A percentile compares a stretch with the other conserved stretches of the same genome.
phyloP scores from a whole-genome alignment of 495 filamentous ascomycete species.

The Penicillium goetzii region DNA sequence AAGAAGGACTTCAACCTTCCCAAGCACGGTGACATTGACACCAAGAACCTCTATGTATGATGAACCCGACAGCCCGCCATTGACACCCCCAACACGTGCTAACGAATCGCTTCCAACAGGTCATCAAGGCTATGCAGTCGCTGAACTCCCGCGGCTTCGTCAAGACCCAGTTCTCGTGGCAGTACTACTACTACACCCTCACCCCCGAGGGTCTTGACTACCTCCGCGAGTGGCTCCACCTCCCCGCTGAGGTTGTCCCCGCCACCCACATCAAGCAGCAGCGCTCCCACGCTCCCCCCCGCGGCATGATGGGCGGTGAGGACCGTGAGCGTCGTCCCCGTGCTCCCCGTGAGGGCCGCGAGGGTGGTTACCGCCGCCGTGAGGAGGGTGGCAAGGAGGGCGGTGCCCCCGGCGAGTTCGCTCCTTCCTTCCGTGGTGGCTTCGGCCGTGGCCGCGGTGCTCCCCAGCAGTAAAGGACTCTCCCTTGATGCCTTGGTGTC shows the following conservation, averaged over 20 bases:
- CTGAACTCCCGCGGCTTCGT: constrained; percentile 95
- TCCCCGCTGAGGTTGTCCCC: constrained; percentile 98
- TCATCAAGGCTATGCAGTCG: constrained; percentile 98
- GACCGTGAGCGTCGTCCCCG: constrained; percentile 79
- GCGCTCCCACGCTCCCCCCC: constrained; percentile 95
- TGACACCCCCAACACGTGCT: neutral
- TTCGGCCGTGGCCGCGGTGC: constrained; percentile 90
- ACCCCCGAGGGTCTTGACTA: constrained; percentile 99
- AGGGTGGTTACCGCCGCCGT: constrained; percentile 92
- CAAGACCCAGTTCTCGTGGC: constrained; percentile 99
- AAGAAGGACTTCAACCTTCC: constrained; percentile 97
- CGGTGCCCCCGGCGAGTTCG: constrained; percentile 91
- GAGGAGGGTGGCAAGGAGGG: constrained; percentile 93
- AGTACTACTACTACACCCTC: constrained; percentile 99
- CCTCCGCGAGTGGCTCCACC: constrained; percentile 99
- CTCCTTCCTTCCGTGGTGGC: constrained; percentile 93
- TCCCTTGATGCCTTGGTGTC: constrained; percentile 31
- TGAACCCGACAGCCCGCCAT: constrained; percentile 29
- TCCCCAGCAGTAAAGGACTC: constrained; percentile 57
- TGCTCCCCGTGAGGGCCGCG: constrained; percentile 87
- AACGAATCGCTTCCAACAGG: constrained; percentile 44
- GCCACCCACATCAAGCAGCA: constrained; percentile 99
- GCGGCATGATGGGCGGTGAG: constrained; percentile 97
- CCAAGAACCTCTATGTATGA: constrained; percentile 87
- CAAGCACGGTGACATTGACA: constrained; percentile 93